phyloP scores from a whole-genome alignment of 306 rosid species.

The Aeschynomene evenia region DNA sequence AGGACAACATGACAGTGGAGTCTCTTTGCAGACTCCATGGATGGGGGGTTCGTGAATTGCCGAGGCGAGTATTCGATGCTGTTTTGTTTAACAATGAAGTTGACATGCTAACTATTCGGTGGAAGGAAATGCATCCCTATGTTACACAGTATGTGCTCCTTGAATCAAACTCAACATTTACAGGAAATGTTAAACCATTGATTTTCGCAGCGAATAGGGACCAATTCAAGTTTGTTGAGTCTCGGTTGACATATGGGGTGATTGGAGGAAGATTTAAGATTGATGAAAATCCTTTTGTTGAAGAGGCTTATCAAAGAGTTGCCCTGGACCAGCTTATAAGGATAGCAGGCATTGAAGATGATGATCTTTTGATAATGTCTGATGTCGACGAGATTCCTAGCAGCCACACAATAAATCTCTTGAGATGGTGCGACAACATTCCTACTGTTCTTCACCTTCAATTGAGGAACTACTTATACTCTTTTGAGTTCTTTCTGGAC shows the following conservation, averaged over 20 bases:
- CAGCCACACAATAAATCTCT: conserved; percentile 81
- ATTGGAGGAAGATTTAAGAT: conserved; percentile 74
- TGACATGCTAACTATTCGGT: conserved; percentile 76
- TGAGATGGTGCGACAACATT: conserved; percentile 80
- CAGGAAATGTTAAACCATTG: conserved; percentile 64
- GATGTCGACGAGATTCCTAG: conserved; percentile 97
- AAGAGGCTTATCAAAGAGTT: conserved; percentile 89
- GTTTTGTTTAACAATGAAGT: conserved; percentile 83
- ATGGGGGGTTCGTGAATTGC: conserved; percentile 75
- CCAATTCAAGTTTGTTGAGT: conserved; percentile 61
- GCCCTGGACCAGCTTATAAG: conserved; percentile 73
- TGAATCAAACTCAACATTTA: conserved; percentile 88
- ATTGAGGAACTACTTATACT: conserved; percentile 74
- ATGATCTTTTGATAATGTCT: conserved; percentile 85
- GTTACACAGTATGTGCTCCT: conserved; percentile 74
- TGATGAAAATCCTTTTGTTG: conserved; percentile 79
- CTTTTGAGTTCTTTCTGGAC: conserved; percentile 74
- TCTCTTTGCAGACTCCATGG: conserved; percentile 87
- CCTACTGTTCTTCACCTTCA: conserved; percentile 78
- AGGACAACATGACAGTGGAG: conserved; percentile 72
- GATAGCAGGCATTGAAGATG: conserved; percentile 85
- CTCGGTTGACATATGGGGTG: conserved; percentile 61
- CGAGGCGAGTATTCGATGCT: conserved; percentile 83
- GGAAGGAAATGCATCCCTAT: conserved; percentile 83
- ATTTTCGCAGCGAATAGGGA: conserved; percentile 53